A percentile compares a stretch with the other conserved stretches of the same genome.
These are phyloP conservation scores for Globisporangium iwayamae DNA, from an alignment of 352 stramenopile species.

Conservation along the genomic window DNA sequence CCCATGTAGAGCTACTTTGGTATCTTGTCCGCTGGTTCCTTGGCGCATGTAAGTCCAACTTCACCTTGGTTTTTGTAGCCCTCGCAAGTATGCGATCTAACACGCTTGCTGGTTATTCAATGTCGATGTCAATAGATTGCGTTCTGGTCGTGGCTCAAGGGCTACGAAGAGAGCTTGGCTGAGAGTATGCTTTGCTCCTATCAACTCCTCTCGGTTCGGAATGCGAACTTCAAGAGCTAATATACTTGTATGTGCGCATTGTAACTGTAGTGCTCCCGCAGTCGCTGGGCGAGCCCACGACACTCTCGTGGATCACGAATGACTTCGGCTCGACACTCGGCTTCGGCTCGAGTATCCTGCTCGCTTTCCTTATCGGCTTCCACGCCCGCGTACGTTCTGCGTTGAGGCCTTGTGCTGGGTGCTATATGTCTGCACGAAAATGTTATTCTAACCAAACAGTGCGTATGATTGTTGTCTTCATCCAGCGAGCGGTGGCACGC, in stretches of 20 bases:
- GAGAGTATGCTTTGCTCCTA: slow-evolving; percentile 46
- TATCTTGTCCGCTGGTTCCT: slow-evolving; percentile 68
- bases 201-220: neutral
- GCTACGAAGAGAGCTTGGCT: slow-evolving; percentile 80
- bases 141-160: slow-evolving; percentile 88
- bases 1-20: slow-evolving; percentile 69
- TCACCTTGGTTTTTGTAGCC: neutral
- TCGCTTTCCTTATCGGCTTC: slow-evolving; percentile 79
- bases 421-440: neutral
- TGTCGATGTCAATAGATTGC: slow-evolving; percentile 47
- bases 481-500: slow-evolving; percentile 65
- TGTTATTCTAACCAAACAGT: neutral
- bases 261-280: slow-evolving; percentile 42
- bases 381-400: slow-evolving; percentile 52
- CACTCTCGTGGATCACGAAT: slow-evolving; percentile 79
- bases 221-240: neutral
- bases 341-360: slow-evolving; percentile 79
- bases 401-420: neutral
- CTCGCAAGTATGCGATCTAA: neutral
- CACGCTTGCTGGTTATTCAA: neutral
- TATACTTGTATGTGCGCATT: slow-evolving; percentile 2
- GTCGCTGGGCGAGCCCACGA: slow-evolving; percentile 58
- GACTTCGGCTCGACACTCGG: slow-evolving; percentile 75
- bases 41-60: slow-evolving; percentile 60
- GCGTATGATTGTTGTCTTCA: neutral